Evolutionary conservation across 2,329 filamentous ascomycete genomes (phyloP), one percentile per base, ranked within the genome.

Genomic region (Penicillium sp.): DNA sequence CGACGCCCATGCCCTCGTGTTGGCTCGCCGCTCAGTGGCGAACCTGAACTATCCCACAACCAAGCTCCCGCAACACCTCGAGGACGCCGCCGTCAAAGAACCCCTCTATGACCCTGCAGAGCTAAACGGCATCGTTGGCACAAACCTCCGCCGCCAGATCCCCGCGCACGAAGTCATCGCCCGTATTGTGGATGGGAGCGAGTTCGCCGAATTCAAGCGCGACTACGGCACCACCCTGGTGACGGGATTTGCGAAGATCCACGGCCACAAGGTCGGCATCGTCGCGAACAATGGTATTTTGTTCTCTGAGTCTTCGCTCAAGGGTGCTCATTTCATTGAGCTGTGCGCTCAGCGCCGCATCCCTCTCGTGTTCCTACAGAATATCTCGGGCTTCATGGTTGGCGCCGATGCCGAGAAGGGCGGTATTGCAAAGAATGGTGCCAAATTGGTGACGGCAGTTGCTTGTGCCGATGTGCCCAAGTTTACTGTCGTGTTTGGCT

Each of bases 321-420:
- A 99, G 78, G 95, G 93, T 37, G 92, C 95, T 0, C 95, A 99
- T 78, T 99, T 99, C 76, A 92, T 98, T 69, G 91, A 99, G 77
- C 86, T 99, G 4, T 98, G 94, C 80, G 85, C 89, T 33, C 92
- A 97, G 77, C 89, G 95, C 57, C 87, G 91, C 55, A 90, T 98
- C 57, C 94, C 95, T 1, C 82, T 98, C 10, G 84, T 98, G 52
- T 98, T 98, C 78, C 81, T 99, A 19, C 95, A 99, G 75, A 98
- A 99, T 76, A 98, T 99, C 73, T 89, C 88, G 6, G 95, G 95
- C 44, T 99, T 99, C 84, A 99, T 99, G 95, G 95, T 99, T 35
- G 95, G 95, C 44, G 85, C 87, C 18, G 91, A 95, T 69, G 92
- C 94, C 0, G 95, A 99, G 78, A 89, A 90, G 55, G 94, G 94